Evolutionary conservation across 2,329 filamentous ascomycete species (phyloP), one percentile per base, ranked within the genome.

Genomic region (Bipolaris victoriae): DNA sequence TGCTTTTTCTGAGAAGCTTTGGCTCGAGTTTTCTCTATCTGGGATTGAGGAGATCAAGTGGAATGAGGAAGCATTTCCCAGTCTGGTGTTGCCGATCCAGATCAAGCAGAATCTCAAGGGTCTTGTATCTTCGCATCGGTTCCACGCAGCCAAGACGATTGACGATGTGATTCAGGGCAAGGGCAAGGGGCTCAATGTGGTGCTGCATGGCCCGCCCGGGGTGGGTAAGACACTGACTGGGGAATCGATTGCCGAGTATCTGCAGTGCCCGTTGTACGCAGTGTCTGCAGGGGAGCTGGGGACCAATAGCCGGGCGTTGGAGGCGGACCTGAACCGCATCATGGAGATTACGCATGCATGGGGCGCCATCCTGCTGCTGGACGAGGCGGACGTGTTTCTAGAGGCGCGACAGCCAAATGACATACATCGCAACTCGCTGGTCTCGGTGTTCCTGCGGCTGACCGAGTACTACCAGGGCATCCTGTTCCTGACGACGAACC

Each of bases 221-320:
- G 94, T 92, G 0, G 92, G 92, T 49, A 96, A 96, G 78, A 96
- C 92, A 0, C 82, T 96, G 5, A 96, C 92, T 0, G 92, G 91
- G 1, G 91, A 96, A 73, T 90, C 89, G 10, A 94, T 96, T 60
- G 90, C 90, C 9, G 92, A 96, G 71, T 83, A 93, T 11, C 86
- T 96, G 51, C 88, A 89, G 69, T 90, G 90, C 52, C 92, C 92
- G 0, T 79, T 96, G 0, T 96, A 96, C 75, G 91, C 90, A 82
- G 90, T 91, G 24, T 90, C 88, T 2, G 90, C 90, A 0, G 91
- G 91, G 26, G 91, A 96, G 74, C 82, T 96, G 0, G 91, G 91
- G 16, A 76, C 90, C 1, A 89, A 93, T 70, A 88, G 90, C 0
- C 82, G 86, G 7, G 86, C 82, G 10, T 84, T 96, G 0, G 92